phyloP scores from a whole-genome alignment of 1,284 basidiomycete genomes.

The Exobasidium cylindrosporum region DNA sequence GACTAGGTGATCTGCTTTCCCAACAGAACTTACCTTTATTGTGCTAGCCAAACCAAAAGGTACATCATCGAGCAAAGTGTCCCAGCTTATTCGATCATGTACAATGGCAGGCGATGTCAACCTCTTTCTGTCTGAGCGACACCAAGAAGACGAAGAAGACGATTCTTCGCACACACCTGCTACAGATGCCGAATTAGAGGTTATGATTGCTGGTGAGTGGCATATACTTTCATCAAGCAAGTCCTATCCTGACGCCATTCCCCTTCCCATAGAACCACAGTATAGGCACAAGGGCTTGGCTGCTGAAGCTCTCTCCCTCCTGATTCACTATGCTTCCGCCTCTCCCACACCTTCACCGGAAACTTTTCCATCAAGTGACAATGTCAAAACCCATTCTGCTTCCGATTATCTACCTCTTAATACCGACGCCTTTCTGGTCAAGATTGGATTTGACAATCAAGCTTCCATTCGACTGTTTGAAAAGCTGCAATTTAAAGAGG shows the following conservation, averaged over 20 bases:
- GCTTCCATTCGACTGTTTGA: constrained; percentile 13
- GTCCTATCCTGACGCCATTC: constrained; percentile 5
- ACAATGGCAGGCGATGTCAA: constrained; percentile 90
- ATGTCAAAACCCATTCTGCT: background rate
- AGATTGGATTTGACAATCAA: constrained; percentile 15
- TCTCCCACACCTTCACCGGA: constrained; percentile 5
- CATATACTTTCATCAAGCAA: background rate
- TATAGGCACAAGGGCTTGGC: constrained; percentile 63
- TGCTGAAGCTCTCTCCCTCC: constrained; percentile 48
- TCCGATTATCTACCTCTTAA: constrained; percentile 4
- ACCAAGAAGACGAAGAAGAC: constrained; percentile 39
- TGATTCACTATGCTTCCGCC: constrained; percentile 38
- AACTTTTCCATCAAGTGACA: background rate
- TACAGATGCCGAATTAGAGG: constrained; percentile 66
- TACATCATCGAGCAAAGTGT: too few relatives aligned
- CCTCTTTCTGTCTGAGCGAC: constrained; percentile 65
- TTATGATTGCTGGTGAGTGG: constrained; percentile 75
- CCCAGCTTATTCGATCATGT: constrained; percentile 57
- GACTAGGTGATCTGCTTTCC: constrained; percentile 8
- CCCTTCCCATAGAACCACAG: constrained; percentile 61
- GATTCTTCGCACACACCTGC: constrained; percentile 56
- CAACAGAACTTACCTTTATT: constrained; percentile 84
- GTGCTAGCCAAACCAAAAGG: too few relatives aligned
- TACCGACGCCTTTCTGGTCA: constrained; percentile 8
- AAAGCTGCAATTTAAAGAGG: constrained; percentile 16